Percentiles rank a stretch among this genome's conserved stretches.
These are phyloP conservation scores for Dichotomopilus funicola DNA, from an alignment of 2,329 filamentous ascomycete genomes.

Conservation along the genomic window DNA sequence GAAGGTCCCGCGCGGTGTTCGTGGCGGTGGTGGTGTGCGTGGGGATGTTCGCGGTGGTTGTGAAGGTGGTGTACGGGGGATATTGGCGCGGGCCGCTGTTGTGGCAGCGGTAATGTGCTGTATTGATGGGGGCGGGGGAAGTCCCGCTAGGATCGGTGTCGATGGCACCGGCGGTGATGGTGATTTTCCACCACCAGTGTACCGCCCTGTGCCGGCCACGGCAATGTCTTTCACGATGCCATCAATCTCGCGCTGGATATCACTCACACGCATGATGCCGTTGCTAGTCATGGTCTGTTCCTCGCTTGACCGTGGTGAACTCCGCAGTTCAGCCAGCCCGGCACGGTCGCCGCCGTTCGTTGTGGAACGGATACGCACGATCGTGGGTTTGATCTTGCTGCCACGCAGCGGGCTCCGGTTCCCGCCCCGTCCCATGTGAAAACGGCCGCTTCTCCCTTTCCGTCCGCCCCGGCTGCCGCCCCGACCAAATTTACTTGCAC, in stretches of 20 bases:
- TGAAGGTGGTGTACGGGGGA: neutral
- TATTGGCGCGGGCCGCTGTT: too few relatives aligned
- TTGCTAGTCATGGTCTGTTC: constrained; percentile 32
- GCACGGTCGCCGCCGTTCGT: constrained; percentile 1
- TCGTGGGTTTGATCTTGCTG: constrained; percentile 17
- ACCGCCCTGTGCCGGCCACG: constrained; percentile 19
- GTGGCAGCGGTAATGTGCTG: too few relatives aligned
- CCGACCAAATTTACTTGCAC: constrained; percentile 18
- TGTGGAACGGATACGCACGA: constrained; percentile 19
- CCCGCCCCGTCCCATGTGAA: neutral
- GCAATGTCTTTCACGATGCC: constrained; percentile 27
- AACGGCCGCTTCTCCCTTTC: constrained; percentile 13
- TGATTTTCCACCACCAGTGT: constrained; percentile 8
- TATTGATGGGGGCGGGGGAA: too few relatives aligned
- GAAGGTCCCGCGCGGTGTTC: neutral
- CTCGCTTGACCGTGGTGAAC: constrained; percentile 29
- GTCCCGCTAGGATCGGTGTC: neutral
- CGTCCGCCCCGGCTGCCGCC: constrained; percentile 33
- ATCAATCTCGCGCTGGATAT: constrained; percentile 29
- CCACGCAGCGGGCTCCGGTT: constrained; percentile 11
- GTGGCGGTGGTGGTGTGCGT: neutral
- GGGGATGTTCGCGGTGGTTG: too few relatives aligned
- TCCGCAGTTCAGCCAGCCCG: constrained; percentile 23
- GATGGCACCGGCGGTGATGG: neutral
- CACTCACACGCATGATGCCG: constrained; percentile 30